These are phyloP conservation scores for Kappamyces sp. DNA, from an alignment of 192 early-diverging fungal genomes.

Conservation along the genomic window DNA sequence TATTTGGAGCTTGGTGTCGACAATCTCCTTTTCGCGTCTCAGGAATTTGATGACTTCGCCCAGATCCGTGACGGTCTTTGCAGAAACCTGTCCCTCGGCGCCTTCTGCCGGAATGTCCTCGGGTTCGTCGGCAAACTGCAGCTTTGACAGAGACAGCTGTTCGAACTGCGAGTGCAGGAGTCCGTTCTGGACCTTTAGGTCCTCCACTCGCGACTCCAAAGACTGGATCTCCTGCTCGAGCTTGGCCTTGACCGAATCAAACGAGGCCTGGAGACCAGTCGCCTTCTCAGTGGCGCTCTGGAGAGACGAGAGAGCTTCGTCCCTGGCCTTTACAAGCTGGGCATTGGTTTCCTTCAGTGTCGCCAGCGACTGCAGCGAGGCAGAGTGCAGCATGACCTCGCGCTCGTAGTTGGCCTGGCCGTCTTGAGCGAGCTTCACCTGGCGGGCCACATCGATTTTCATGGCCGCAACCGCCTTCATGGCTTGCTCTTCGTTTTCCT, in stretches of 20 bases:
- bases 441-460: constrained; percentile 46
- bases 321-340: not conserved
- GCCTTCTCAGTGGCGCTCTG: constrained; percentile 20
- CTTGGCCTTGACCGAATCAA: constrained; percentile 38
- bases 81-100: constrained; percentile 9
- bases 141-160: constrained; percentile 19
- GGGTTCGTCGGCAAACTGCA: not conserved
- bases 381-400: constrained; percentile 59
- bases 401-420: constrained; percentile 65
- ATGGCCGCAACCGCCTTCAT: constrained; percentile 26
- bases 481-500: constrained; percentile 25
- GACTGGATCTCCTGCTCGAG: constrained; percentile 39
- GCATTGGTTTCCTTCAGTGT: constrained; percentile 25
- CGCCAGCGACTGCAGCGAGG: constrained; percentile 42
- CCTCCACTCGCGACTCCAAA: constrained; percentile 38
- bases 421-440: constrained; percentile 39
- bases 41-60: constrained; percentile 61
- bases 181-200: constrained; percentile 63
- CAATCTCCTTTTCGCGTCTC: constrained; percentile 69
- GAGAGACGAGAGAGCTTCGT: not conserved
- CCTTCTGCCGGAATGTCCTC: not conserved
- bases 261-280: constrained; percentile 32
- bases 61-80: not conserved
- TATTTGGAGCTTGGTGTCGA: constrained; percentile 60
- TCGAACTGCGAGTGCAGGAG: constrained; percentile 71